These are phyloP conservation scores for Lactarius hatsudake DNA, from an alignment of 768 basidiomycete genomes.

Conservation along the genomic window DNA sequence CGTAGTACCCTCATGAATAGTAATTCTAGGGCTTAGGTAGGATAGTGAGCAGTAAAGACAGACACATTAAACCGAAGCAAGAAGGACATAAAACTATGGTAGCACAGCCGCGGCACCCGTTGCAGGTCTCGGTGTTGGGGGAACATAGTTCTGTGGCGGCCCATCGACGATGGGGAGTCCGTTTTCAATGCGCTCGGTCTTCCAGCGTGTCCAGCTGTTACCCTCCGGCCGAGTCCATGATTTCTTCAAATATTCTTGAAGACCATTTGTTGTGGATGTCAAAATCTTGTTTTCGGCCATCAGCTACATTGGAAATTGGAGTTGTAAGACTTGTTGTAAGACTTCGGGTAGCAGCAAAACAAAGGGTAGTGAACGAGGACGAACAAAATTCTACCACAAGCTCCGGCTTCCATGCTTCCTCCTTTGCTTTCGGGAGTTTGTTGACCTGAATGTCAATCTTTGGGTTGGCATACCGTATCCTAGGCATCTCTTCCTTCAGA, in stretches of 20 bases:
- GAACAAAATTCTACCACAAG: slow-evolving; percentile 62
- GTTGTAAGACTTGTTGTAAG: not conserved
- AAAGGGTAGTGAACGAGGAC: slow-evolving; percentile 32
- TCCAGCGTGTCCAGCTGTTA: slow-evolving; percentile 56
- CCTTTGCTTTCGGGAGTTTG: slow-evolving; percentile 49
- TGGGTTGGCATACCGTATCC: slow-evolving; percentile 77
- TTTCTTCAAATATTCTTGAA: slow-evolving; percentile 59
- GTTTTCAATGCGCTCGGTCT: slow-evolving; percentile 43
- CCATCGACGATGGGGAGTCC: slow-evolving; percentile 46
- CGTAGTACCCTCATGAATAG: slow-evolving; percentile 1
- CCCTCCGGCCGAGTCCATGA: slow-evolving; percentile 69
- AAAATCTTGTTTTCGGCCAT: slow-evolving; percentile 48
- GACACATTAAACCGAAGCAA: not conserved
- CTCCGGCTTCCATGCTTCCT: slow-evolving; percentile 59
- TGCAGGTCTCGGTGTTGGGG: not conserved
- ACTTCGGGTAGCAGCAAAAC: not conserved
- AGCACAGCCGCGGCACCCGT: slow-evolving; percentile 29
- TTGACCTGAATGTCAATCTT: slow-evolving; percentile 57
- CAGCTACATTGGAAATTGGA: slow-evolving; percentile 37
- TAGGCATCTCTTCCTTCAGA: slow-evolving; percentile 71
- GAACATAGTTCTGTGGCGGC: slow-evolving; percentile 16
- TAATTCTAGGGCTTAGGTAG: slow-evolving; percentile 1
- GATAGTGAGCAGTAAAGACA: not conserved
- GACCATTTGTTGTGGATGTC: slow-evolving; percentile 69
- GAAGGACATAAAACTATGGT: slow-evolving; percentile 15